A percentile compares a stretch with the other conserved stretches of the same genome.
Conservation (phyloP, 768 basidiomycete species). For the Pholiota molesta region DNA sequence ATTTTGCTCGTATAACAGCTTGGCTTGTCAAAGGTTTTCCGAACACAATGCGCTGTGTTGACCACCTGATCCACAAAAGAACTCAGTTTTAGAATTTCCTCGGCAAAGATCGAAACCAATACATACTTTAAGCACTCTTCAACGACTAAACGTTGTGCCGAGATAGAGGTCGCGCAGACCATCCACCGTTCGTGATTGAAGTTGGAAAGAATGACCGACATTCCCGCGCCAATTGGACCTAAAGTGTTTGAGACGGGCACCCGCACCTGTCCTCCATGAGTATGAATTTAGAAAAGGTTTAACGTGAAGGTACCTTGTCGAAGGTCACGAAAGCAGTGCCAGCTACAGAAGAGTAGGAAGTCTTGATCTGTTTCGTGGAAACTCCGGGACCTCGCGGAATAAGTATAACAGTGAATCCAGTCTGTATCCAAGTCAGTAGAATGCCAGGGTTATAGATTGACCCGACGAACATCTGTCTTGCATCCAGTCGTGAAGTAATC, state of each 20-base stretch:
- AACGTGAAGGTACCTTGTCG: conserved; percentile 49
- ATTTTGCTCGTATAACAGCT: conserved; percentile 86
- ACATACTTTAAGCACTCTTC: conserved; percentile 87
- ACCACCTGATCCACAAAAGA: conserved; percentile 59
- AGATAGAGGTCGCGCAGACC: conserved; percentile 70
- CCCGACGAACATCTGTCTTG: conserved; percentile 60
- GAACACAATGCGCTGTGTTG: conserved; percentile 86
- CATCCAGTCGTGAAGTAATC: conserved; percentile 87
- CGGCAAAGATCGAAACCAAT: not conserved
- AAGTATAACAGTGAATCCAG: conserved; percentile 76
- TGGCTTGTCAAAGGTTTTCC: conserved; percentile 84
- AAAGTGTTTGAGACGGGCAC: conserved; percentile 88
- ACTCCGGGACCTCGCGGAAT: conserved; percentile 74
- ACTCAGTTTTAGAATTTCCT: not conserved
- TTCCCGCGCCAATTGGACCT: conserved; percentile 83
- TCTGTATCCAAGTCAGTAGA: conserved; percentile 35
- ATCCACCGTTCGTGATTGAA: conserved; percentile 94
- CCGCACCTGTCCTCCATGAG: conserved; percentile 46
- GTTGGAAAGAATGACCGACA: conserved; percentile 82
- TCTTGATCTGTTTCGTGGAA: conserved; percentile 89
- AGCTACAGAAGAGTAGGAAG: conserved; percentile 88
- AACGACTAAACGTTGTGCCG: conserved; percentile 78
- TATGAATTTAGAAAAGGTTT: conserved; percentile 5
- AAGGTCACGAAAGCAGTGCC: conserved; percentile 90
- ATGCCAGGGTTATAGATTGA: not conserved